These are phyloP conservation scores for Candida wancherniae DNA, from an alignment of 805 yeast species.

Conservation along the genomic window DNA sequence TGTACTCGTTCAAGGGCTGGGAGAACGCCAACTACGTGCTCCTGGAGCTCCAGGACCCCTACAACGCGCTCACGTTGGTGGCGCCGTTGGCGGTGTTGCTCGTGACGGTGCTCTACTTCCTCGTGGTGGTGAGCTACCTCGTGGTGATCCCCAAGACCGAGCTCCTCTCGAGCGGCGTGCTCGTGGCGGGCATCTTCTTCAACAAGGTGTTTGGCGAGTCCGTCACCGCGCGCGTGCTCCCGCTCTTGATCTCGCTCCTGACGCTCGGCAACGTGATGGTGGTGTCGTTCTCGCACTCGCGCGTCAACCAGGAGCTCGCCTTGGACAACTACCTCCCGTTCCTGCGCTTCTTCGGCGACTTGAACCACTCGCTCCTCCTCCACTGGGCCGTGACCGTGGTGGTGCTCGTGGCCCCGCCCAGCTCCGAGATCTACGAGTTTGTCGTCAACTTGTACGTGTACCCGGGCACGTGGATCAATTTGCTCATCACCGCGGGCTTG, in stretches of 20 bases:
- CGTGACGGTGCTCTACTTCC: constrained; percentile 49
- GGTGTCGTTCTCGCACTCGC: constrained; percentile 56
- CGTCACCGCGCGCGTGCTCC: constrained; percentile 44
- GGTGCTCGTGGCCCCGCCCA: constrained; percentile 54
- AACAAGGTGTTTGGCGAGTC: constrained; percentile 54
- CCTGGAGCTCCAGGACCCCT: constrained; percentile 54
- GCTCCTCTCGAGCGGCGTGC: constrained; percentile 51
- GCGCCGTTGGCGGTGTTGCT: constrained; percentile 55
- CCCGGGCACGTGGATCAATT: constrained; percentile 58
- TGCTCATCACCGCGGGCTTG: constrained; percentile 49
- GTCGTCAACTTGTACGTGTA: constrained; percentile 59
- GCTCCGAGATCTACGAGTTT: constrained; percentile 59
- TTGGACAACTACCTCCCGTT: constrained; percentile 49
- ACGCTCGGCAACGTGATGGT: constrained; percentile 63
- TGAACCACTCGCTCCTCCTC: constrained; percentile 42
- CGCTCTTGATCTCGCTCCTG: constrained; percentile 55
- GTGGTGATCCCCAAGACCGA: constrained; percentile 47
- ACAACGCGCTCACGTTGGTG: constrained; percentile 51
- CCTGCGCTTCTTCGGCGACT: constrained; percentile 39
- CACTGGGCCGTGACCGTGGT: constrained; percentile 56
- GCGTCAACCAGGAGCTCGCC: constrained; percentile 57
- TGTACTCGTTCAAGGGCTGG: constrained; percentile 68
- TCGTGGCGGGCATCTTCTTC: constrained; percentile 61
- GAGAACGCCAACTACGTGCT: constrained; percentile 64
- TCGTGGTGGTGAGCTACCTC: constrained; percentile 56